These are phyloP conservation scores for Zopfochytrium polystomum DNA, from an alignment of 371 early-diverging fungal species.

Conservation along the genomic window DNA sequence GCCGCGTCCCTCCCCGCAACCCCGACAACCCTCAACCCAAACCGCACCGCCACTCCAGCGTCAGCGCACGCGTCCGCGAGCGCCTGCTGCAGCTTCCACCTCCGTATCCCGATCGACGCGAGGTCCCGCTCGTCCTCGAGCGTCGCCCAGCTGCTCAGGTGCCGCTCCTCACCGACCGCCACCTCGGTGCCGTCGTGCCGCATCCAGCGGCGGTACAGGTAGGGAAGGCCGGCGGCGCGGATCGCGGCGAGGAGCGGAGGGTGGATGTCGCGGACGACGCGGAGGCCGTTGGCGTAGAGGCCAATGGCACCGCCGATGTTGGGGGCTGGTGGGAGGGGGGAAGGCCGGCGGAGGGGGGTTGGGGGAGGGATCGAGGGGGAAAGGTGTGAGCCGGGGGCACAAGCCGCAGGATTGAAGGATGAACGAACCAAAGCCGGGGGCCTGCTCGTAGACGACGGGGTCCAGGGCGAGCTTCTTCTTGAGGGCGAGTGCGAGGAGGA, in stretches of 20 bases:
- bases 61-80: slow-evolving; percentile 17
- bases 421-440: slow-evolving; percentile 18
- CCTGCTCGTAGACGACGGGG: slow-evolving; percentile 34
- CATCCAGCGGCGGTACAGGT: slow-evolving; percentile 31
- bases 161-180: slow-evolving; percentile 32
- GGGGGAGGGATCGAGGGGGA: neutral
- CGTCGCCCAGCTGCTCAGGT: slow-evolving; percentile 5
- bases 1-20: slow-evolving; percentile 6
- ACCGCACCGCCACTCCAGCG: slow-evolving; percentile 13
- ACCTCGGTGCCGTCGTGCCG: slow-evolving; percentile 38
- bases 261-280: slow-evolving; percentile 30
- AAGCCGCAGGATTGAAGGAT: neutral
- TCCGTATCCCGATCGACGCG: slow-evolving; percentile 31
- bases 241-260: slow-evolving; percentile 18
- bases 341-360: too few relatives aligned
- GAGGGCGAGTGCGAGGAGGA: slow-evolving; percentile 33
- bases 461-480: slow-evolving; percentile 24
- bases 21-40: slow-evolving; percentile 20
- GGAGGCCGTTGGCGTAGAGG: slow-evolving; percentile 38
- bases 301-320: slow-evolving; percentile 38
- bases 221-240: slow-evolving; percentile 18
- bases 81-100: slow-evolving; percentile 32
- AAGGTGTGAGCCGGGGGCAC: neutral
- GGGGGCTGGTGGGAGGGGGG: slow-evolving; percentile 7
- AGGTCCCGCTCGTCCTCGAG: slow-evolving; percentile 21